Base-by-base conservation (phyloP, 306 rosid species). In the Cucurbita moschata region DNA sequence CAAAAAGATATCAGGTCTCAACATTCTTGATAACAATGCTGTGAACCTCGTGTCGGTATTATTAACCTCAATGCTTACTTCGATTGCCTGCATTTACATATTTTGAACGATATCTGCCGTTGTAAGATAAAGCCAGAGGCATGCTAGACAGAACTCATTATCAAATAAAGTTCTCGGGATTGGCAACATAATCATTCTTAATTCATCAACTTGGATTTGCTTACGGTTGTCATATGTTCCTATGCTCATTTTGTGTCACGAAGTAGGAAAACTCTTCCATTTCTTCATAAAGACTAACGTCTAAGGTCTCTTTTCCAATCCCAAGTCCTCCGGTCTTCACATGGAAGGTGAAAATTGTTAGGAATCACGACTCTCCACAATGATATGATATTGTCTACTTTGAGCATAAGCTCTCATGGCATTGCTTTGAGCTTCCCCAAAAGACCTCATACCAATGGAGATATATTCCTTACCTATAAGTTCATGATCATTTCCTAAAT, bases 1-100 rank as follows among this genome's bases (percentile, higher is more conserved):
- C 6, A 82, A 82, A 79, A 86, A 66, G 84, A 93, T 90, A 76
- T 90, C 98, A 16, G 96, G 98, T 72, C 75, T 81, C 72, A 77
- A 66, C 77, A 78, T 79, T 71, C 98, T 93, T 50, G 98, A 90
- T 87, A 93, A 93, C 84, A 93, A 93, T 72, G 97, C 78, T 21
- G 98, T 93, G 79, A 93, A 93, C 81, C 75, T 79, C 44, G 94
- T 88, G 42, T 88, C 98, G 0, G 70, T 93, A 75, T 53, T 90
- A 74, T 73, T 93, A 78, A 93, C 98, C 80, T 37, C 93, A 38
- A 23, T 87, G 71, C 75, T 88, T 72, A 87, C 96, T 58, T 77
- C 96, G 51, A 18, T 87, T 4, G 88, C 88, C 70, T 86, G 90
- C 81, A 38, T 46, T 53, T 85, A 81, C 81, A 64, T 80, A 40